These are phyloP conservation scores for Lentinula aciculospora DNA, from an alignment of 768 basidiomycete species.

Conservation along the genomic window DNA sequence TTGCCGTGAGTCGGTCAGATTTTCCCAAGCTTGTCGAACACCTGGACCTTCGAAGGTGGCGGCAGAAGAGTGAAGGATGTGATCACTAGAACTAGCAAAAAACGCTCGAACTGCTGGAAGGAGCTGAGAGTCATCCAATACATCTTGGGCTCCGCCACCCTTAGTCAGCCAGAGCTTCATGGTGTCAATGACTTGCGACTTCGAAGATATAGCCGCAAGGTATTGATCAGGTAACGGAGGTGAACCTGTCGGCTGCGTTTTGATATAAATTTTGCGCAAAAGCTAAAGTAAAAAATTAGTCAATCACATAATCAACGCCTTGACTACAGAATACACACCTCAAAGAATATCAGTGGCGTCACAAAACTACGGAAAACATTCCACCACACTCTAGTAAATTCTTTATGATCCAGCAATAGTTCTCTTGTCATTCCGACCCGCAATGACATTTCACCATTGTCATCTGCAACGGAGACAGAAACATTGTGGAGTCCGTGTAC, in stretches of 20 bases:
- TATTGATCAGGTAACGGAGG: slow-evolving; percentile 39
- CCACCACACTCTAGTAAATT: slow-evolving; percentile 82
- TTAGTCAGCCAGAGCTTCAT: slow-evolving; percentile 66
- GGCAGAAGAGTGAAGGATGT: slow-evolving; percentile 37
- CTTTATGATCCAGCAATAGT: slow-evolving; percentile 62
- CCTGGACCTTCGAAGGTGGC: slow-evolving; percentile 32
- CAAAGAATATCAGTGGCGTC: slow-evolving; percentile 76
- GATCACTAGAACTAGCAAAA: slow-evolving; percentile 49
- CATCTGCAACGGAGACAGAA: slow-evolving; percentile 77
- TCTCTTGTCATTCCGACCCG: slow-evolving; percentile 70
- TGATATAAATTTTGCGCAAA: slow-evolving; percentile 68
- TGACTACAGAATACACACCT: slow-evolving; percentile 41
- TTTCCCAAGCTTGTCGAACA: slow-evolving; percentile 42
- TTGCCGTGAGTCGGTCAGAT: slow-evolving; percentile 35
- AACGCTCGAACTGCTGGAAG: slow-evolving; percentile 55
- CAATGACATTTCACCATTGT: slow-evolving; percentile 81
- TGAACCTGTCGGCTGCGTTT: slow-evolving; percentile 37
- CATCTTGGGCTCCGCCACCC: slow-evolving; percentile 77
- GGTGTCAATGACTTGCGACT: slow-evolving; percentile 59
- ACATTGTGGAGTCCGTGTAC: slow-evolving; percentile 75
- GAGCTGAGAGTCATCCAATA: slow-evolving; percentile 65
- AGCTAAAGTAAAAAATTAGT: slow-evolving; percentile 37
- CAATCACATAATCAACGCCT: background rate
- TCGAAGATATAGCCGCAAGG: slow-evolving; percentile 41
- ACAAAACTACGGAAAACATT: slow-evolving; percentile 78